phyloP scores from a whole-genome alignment of 1,284 basidiomycete genomes.

The Apiotrichum laibachii region DNA sequence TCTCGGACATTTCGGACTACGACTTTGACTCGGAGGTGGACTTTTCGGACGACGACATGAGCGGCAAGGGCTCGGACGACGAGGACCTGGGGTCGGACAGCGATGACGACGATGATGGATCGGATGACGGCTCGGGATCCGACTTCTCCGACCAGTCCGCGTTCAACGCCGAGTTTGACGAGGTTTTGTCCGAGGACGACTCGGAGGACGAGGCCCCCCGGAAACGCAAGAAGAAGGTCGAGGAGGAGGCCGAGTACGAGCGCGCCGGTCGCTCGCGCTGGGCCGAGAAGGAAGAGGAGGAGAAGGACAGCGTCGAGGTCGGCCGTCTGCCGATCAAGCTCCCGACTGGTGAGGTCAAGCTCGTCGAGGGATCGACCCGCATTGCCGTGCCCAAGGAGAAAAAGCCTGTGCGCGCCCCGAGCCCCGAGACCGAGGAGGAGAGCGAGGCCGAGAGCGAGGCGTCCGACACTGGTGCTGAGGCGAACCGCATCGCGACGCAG shows the following conservation, averaged over 20 bases:
- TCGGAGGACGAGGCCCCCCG: constrained; percentile 16
- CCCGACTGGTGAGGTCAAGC: constrained; percentile 68
- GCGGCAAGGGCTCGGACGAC: constrained; percentile 12
- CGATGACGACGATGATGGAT: constrained; percentile 13
- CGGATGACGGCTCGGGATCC: constrained; percentile 19
- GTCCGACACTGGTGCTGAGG: constrained; percentile 53
- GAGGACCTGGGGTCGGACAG: constrained; percentile 23
- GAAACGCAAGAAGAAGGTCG: constrained; percentile 33
- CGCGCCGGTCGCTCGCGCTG: constrained; percentile 33
- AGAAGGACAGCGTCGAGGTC: constrained; percentile 53
- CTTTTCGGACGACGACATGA: constrained; percentile 15
- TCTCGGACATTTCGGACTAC: constrained; percentile 36
- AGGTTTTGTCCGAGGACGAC: constrained; percentile 12
- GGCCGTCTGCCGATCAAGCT: constrained; percentile 81
- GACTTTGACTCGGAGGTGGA: constrained; percentile 46
- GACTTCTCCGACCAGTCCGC: constrained; percentile 23
- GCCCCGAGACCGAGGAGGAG: constrained; percentile 52
- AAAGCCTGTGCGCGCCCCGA: constrained; percentile 50
- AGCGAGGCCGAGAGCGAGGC: constrained; percentile 53
- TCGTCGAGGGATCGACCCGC: constrained; percentile 45
- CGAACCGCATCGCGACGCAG: constrained; percentile 39
- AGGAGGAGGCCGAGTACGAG: constrained; percentile 48
- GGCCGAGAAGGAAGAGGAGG: constrained; percentile 27
- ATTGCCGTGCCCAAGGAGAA: constrained; percentile 52
- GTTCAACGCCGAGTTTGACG: constrained; percentile 18